Conservation (phyloP, 192 early-diverging fungal species). For the Thamnidium elegans region DNA sequence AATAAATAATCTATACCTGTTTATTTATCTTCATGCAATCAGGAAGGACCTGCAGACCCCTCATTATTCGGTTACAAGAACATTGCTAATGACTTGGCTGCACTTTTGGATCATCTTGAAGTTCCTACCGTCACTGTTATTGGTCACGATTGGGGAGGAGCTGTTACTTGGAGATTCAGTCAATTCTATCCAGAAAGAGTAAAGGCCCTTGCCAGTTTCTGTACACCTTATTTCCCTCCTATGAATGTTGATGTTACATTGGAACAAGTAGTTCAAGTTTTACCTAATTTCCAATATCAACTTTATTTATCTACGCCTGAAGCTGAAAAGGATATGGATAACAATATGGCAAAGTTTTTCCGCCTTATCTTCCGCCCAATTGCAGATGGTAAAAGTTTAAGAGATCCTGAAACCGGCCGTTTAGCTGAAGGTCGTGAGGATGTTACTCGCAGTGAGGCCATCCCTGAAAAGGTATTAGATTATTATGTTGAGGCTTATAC, state of each 20-base stretch:
- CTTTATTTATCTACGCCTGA: constrained; percentile 31
- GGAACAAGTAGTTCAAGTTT: constrained; percentile 42
- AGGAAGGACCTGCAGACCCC: constrained; percentile 23
- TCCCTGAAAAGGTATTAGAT: constrained; percentile 42
- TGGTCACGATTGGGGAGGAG: constrained; percentile 72
- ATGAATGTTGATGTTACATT: constrained; percentile 28
- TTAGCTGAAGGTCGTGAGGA: constrained; percentile 18
- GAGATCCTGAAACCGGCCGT: constrained; percentile 18
- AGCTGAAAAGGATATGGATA: constrained; percentile 46
- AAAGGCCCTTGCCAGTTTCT: constrained; percentile 45
- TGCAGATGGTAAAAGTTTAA: constrained; percentile 5
- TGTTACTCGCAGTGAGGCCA: constrained; percentile 4
- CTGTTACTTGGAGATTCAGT: constrained; percentile 50
- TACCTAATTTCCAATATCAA: constrained; percentile 57
- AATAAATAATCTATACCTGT: too few relatives aligned
- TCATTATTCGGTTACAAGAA: constrained; percentile 46
- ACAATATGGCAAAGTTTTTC: constrained; percentile 34
- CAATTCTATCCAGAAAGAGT: constrained; percentile 60
- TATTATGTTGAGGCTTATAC: constrained; percentile 51
- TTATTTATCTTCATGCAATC: too few relatives aligned
- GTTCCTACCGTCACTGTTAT: constrained; percentile 50
- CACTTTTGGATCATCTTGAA: constrained; percentile 55
- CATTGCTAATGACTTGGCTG: constrained; percentile 51
- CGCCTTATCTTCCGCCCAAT: constrained; percentile 29
- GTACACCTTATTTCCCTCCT: constrained; percentile 54